Evolutionary conservation across 2,329 filamentous ascomycete species (phyloP).

Genomic region (Fusarium sp.): DNA sequence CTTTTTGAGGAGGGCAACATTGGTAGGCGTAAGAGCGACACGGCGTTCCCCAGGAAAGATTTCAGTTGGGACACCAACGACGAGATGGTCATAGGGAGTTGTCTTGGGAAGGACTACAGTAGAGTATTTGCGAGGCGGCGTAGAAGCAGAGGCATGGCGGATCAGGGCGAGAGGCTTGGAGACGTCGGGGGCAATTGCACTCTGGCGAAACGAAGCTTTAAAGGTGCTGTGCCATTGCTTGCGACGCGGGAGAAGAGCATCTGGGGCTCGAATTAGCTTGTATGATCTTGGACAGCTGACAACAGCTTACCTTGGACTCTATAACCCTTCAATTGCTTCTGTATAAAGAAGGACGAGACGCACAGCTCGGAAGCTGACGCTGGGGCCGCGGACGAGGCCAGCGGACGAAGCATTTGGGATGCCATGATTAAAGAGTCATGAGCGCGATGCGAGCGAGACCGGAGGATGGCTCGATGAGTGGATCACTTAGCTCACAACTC

Average conservation of each 20-base stretch:
- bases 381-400: constrained; percentile 40
- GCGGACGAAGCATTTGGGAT: constrained; percentile 49
- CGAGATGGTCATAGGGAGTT: constrained; percentile 76
- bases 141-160: constrained; percentile 51
- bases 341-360: constrained; percentile 42
- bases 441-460: constrained; percentile 29
- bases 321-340: constrained; percentile 38
- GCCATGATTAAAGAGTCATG: constrained; percentile 50
- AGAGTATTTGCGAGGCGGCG: constrained; percentile 51
- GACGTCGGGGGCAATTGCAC: constrained; percentile 43
- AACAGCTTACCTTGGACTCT: constrained; percentile 35
- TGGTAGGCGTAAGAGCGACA: constrained; percentile 86
- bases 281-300: background rate
- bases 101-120: constrained; percentile 56
- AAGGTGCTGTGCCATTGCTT: constrained; percentile 55
- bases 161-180: constrained; percentile 52
- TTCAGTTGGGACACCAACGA: constrained; percentile 83
- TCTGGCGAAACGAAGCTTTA: constrained; percentile 42
- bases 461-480: constrained; percentile 11
- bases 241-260: constrained; percentile 41
- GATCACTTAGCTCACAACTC: background rate
- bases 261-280: constrained; percentile 17
- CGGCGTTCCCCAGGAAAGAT: constrained; percentile 82
- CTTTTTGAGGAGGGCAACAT: constrained; percentile 83
- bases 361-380: constrained; percentile 47